These are phyloP conservation scores for Helicostylum pulchrum DNA, from an alignment of 192 early-diverging fungal genomes.

Conservation along the genomic window DNA sequence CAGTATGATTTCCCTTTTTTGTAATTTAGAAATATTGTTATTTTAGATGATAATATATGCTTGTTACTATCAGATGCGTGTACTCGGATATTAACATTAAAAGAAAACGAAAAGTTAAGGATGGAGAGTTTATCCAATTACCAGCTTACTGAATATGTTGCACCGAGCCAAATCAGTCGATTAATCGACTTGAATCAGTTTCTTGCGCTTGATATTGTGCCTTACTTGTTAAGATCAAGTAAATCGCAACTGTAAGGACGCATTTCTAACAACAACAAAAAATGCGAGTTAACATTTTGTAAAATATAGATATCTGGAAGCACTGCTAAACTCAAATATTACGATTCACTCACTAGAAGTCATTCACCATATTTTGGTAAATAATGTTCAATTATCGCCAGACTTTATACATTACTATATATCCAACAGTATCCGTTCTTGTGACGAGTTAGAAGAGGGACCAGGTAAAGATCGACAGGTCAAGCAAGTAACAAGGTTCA, in stretches of 20 bases:
- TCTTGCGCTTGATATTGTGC: slow-evolving; percentile 5
- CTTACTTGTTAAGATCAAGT: background rate
- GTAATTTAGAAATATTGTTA: background rate
- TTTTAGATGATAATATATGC: background rate
- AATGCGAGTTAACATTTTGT: background rate
- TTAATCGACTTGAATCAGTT: slow-evolving; percentile 12
- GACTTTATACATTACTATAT: slow-evolving; percentile 19
- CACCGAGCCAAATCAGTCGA: background rate
- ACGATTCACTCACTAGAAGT: slow-evolving; percentile 14
- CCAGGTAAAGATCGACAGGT: slow-evolving; percentile 3
- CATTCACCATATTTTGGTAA: slow-evolving; percentile 10
- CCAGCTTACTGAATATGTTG: background rate
- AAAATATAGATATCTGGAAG: slow-evolving; percentile 11
- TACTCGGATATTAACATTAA: slow-evolving; percentile 9
- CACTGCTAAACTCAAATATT: slow-evolving; percentile 1
- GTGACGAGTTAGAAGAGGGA: slow-evolving; percentile 1
- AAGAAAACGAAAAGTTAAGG: slow-evolving; percentile 4
- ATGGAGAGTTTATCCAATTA: background rate
- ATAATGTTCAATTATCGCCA: background rate
- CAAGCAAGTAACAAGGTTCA: slow-evolving; percentile 18
- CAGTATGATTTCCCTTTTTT: background rate
- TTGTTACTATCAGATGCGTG: background rate
- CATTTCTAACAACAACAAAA: background rate
- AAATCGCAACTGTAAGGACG: background rate
- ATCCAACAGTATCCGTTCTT: slow-evolving; percentile 12